Evolutionary conservation across 768 basidiomycete genomes (phyloP).

Genomic region (Chalciporus piperatus): DNA sequence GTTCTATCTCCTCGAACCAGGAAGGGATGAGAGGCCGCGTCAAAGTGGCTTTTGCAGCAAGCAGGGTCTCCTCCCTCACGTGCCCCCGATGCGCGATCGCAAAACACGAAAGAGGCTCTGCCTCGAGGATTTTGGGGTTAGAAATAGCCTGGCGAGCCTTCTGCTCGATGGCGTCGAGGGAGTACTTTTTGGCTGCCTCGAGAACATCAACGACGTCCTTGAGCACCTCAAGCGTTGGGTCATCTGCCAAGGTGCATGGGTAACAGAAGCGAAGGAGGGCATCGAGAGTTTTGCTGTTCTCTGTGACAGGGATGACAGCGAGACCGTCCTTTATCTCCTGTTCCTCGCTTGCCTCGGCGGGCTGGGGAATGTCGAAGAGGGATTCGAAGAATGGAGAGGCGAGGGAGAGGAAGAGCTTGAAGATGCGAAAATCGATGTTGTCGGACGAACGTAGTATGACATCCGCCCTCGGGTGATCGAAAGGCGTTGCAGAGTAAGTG

Average conservation of each 20-base stretch:
- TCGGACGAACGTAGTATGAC: conserved; percentile 27
- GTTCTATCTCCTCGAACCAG: conserved; percentile 25
- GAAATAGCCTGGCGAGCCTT: conserved; percentile 20
- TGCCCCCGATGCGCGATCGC: conserved; percentile 29
- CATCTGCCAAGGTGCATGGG: conserved; percentile 19
- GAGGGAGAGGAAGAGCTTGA: conserved; percentile 32
- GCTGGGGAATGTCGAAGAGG: conserved; percentile 32
- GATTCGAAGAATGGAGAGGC: conserved; percentile 34
- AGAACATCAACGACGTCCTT: conserved; percentile 9
- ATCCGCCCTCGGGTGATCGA: conserved; percentile 21
- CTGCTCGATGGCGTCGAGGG: conserved; percentile 13
- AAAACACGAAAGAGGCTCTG: conserved; percentile 29
- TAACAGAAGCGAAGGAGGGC: conserved; percentile 29
- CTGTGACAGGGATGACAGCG: conserved; percentile 19
- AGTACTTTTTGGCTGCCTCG: conserved; percentile 14
- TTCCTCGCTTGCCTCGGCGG: conserved; percentile 3
- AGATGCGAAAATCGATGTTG: conserved; percentile 29
- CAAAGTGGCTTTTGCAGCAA: conserved; percentile 32
- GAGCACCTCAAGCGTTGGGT: conserved; percentile 14
- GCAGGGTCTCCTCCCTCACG: conserved; percentile 19
- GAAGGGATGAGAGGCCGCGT: conserved; percentile 18
- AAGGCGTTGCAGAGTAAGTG: conserved; percentile 16
- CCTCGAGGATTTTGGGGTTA: conserved; percentile 14
- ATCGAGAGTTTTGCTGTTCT: conserved; percentile 23
- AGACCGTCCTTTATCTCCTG: conserved; percentile 17